Percentiles rank a stretch among this genome's conserved stretches.
Evolutionary conservation across 768 basidiomycete species (phyloP).

Genomic region (Trametopsis cervina): DNA sequence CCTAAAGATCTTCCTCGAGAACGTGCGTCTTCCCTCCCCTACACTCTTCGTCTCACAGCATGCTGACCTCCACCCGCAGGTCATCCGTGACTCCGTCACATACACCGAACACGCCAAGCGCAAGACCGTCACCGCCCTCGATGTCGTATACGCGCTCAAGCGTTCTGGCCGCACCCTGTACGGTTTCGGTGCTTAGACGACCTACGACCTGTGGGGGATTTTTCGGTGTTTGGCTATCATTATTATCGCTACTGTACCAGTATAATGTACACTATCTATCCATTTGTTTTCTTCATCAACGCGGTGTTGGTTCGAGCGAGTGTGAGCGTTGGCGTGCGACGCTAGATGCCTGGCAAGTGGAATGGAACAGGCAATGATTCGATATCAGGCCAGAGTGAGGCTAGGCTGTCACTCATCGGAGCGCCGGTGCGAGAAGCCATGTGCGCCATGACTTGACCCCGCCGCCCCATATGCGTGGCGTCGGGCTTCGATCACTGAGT

Average conservation of each 20-base stretch:
- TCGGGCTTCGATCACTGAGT: too few relatives aligned
- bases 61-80: constrained; percentile 32
- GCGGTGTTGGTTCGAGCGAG: too few relatives aligned
- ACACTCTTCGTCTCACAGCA: neutral
- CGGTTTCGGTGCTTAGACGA: constrained; percentile 85
- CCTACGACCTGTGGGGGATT: constrained; percentile 17
- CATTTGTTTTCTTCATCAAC: too few relatives aligned
- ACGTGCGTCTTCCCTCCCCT: constrained; percentile 23
- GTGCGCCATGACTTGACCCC: too few relatives aligned
- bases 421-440: too few relatives aligned
- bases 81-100: constrained; percentile 95
- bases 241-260: constrained; percentile 25
- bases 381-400: too few relatives aligned
- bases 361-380: too few relatives aligned
- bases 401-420: too few relatives aligned
- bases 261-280: too few relatives aligned
- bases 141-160: constrained; percentile 85
- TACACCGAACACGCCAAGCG: constrained; percentile 98
- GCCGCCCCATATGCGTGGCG: too few relatives aligned
- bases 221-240: constrained; percentile 26
- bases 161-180: constrained; percentile 86
- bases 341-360: too few relatives aligned
- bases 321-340: too few relatives aligned
- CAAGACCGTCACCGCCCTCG: constrained; percentile 92
- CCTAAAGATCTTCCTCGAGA: constrained; percentile 46